These are phyloP conservation scores for maize (Zea mays) DNA, from an alignment of 176 grass and related monocot species.

Conservation along the genomic window Zm-B73-REFERENCE-NAM-5.0 NC_050099.1:30255001-30255500, in stretches of 20 bases:
- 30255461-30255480: not conserved
- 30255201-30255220: conserved; percentile 96
- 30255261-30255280: not conserved
- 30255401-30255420: not conserved
- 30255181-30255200: conserved; percentile 90
- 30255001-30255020: not conserved
- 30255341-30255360: not conserved
- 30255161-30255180: conserved; percentile 97
- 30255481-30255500: not conserved
- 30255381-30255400: not conserved
- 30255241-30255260: conserved; percentile 23
- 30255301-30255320: not conserved
- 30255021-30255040: not conserved
- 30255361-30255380: not conserved
- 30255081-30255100: not conserved
- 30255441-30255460: not conserved
- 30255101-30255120: not conserved
- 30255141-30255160: conserved; percentile 63
- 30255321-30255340: conserved; percentile 37
- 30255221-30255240: not conserved
- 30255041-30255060: not conserved
- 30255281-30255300: not conserved
- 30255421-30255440: not conserved
- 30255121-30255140: conserved; percentile 13
- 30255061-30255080: not conserved